Percentiles rank a stretch among this genome's conserved stretches.
Conservation (phyloP, 2,329 filamentous ascomycete genomes). For the Erysiphe pulchra region DNA sequence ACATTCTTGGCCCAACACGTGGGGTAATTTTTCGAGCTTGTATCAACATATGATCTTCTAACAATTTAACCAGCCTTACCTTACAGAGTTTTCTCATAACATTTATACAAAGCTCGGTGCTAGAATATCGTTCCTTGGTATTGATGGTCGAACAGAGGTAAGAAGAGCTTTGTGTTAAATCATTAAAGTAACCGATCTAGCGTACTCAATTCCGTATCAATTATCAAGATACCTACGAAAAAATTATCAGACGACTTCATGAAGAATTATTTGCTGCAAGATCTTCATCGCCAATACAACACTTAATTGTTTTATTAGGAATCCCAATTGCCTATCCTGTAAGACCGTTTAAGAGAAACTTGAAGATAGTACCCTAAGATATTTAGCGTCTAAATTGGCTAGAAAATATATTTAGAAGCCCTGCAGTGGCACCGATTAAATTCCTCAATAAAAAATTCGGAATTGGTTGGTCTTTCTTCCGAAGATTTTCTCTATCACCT, state of each 20-base stretch:
- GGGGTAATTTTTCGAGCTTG: constrained; percentile 17
- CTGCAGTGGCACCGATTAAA: constrained; percentile 67
- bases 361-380: neutral
- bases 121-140: constrained; percentile 58
- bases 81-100: constrained; percentile 66
- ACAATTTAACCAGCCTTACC: constrained; percentile 38
- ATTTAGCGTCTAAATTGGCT: constrained; percentile 67
- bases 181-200: constrained; percentile 9
- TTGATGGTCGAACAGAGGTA: constrained; percentile 72
- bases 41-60: neutral
- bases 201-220: constrained; percentile 85
- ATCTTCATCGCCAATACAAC: constrained; percentile 61
- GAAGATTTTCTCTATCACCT: neutral
- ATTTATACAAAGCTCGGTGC: constrained; percentile 66
- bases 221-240: constrained; percentile 72
- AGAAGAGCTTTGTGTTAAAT: neutral
- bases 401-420: constrained; percentile 72
- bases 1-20: constrained; percentile 34
- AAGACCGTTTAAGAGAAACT: constrained; percentile 12
- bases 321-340: constrained; percentile 69
- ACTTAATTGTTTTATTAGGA: constrained; percentile 66
- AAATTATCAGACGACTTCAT: constrained; percentile 53
- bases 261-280: constrained; percentile 45
- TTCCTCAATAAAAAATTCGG: constrained; percentile 81
- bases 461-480: constrained; percentile 19